Evolutionary conservation across 2,329 filamentous ascomycete species (phyloP).

Genomic region (Xylaria sp.): DNA sequence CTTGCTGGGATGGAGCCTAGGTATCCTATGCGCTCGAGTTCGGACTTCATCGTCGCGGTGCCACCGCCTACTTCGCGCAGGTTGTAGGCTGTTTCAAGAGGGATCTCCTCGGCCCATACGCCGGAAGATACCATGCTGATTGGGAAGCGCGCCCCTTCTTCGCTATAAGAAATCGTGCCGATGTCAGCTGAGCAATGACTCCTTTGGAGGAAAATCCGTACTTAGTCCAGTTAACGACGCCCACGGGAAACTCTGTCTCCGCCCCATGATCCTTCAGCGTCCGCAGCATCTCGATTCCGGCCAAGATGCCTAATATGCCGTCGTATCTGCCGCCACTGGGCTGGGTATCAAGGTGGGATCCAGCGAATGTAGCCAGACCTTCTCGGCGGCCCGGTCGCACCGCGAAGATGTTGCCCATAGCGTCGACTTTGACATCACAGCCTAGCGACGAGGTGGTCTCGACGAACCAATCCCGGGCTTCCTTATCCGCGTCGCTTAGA

Average conservation of each 20-base stretch:
- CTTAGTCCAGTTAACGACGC: conserved; percentile 83
- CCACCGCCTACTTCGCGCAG: conserved; percentile 71
- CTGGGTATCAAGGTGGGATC: conserved; percentile 76
- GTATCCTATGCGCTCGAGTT: conserved; percentile 78
- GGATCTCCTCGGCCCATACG: conserved; percentile 78
- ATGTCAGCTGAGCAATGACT: background rate
- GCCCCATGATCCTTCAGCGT: conserved; percentile 74
- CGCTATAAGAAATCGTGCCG: conserved; percentile 49
- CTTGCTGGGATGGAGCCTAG: conserved; percentile 68
- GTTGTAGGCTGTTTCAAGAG: conserved; percentile 68
- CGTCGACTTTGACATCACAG: conserved; percentile 75
- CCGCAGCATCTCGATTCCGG: conserved; percentile 78
- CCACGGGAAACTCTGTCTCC: conserved; percentile 76
- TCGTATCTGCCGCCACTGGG: conserved; percentile 76
- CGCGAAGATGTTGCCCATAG: conserved; percentile 86
- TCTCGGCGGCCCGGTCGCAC: conserved; percentile 70
- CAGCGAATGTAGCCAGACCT: conserved; percentile 73
- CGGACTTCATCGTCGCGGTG: conserved; percentile 72
- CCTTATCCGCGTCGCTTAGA: conserved; percentile 76
- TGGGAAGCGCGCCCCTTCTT: conserved; percentile 84
- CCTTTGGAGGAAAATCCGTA: conserved; percentile 30
- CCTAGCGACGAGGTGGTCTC: conserved; percentile 70
- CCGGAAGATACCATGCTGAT: conserved; percentile 79
- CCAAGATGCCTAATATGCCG: conserved; percentile 78
- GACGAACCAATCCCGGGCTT: conserved; percentile 80